Percentiles rank a stretch among this genome's conserved stretches.
Conservation (phyloP, 495 filamentous ascomycete species). For the Penicillium alfredii region DNA sequence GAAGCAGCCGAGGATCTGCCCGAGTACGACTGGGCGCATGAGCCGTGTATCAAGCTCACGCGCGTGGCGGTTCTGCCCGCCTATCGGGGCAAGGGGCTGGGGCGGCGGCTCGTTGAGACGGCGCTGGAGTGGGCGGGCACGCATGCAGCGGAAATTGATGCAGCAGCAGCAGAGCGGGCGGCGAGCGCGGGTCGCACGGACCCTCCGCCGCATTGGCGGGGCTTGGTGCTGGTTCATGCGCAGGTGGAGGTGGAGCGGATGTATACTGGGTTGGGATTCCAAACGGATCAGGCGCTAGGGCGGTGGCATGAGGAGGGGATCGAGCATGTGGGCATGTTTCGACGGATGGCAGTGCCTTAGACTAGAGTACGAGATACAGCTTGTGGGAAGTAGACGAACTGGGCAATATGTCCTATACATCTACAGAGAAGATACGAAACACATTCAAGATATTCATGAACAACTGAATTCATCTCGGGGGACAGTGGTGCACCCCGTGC, state of each 20-base stretch:
- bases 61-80: constrained; percentile 60
- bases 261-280: constrained; percentile 65
- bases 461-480: background rate
- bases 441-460: background rate
- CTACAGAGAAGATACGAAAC: background rate
- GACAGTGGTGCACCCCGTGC: background rate
- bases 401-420: constrained; percentile 5
- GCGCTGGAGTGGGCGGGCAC: constrained; percentile 56
- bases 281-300: constrained; percentile 62
- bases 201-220: constrained; percentile 48
- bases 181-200: constrained; percentile 33
- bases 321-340: constrained; percentile 76
- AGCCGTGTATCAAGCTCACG: constrained; percentile 74
- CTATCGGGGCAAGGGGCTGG: constrained; percentile 60
- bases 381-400: constrained; percentile 3
- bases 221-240: constrained; percentile 69
- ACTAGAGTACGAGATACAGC: too few species aligned
- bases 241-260: constrained; percentile 54
- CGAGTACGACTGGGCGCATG: constrained; percentile 33
- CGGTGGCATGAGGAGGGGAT: constrained; percentile 81
- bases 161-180: constrained; percentile 22
- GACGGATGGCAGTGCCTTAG: constrained; percentile 28
- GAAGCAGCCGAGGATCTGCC: background rate
- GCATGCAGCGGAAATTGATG: constrained; percentile 46
- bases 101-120: constrained; percentile 53